These are phyloP conservation scores for Tephrocybe sp. DNA, from an alignment of 768 basidiomycete species.

Conservation along the genomic window DNA sequence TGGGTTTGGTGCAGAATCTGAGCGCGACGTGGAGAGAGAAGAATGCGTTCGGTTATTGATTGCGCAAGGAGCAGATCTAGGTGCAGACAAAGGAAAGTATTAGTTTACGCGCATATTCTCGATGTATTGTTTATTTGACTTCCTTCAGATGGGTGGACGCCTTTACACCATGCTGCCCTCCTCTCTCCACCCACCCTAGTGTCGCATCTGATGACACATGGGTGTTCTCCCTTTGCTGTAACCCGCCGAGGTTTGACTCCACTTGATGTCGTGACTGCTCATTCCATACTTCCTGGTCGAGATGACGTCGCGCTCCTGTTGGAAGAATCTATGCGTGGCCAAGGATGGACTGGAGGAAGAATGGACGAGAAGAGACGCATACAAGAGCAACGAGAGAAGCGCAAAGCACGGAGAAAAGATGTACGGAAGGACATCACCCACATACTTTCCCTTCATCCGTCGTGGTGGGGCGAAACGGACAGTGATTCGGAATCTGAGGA, in stretches of 20 bases:
- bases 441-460: constrained; percentile 50
- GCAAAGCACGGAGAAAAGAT: constrained; percentile 48
- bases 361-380: constrained; percentile 66
- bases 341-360: constrained; percentile 78
- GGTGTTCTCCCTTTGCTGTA: constrained; percentile 76
- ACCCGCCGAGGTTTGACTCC: constrained; percentile 83
- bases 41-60: constrained; percentile 83
- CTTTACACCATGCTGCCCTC: constrained; percentile 89
- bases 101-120: constrained; percentile 7
- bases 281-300: constrained; percentile 76
- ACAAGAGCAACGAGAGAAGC: constrained; percentile 56
- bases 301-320: constrained; percentile 85
- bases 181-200: constrained; percentile 88
- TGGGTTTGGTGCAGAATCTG: constrained; percentile 78
- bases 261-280: constrained; percentile 85
- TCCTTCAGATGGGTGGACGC: constrained; percentile 85
- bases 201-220: constrained; percentile 89
- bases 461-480: constrained; percentile 67
- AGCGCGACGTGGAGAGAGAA: constrained; percentile 86
- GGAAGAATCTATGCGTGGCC: constrained; percentile 83
- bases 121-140: constrained; percentile 2
- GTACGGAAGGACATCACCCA: constrained; percentile 59
- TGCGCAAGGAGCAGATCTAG: constrained; percentile 71
- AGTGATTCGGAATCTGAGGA: constrained; percentile 40
- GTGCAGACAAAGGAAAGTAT: constrained; percentile 60